Evolutionary conservation across 225 moss, liverwort and hornwort species (phyloP), one percentile per base, ranked within the genome.

Genomic region (Antitrichia curtipendula): DNA sequence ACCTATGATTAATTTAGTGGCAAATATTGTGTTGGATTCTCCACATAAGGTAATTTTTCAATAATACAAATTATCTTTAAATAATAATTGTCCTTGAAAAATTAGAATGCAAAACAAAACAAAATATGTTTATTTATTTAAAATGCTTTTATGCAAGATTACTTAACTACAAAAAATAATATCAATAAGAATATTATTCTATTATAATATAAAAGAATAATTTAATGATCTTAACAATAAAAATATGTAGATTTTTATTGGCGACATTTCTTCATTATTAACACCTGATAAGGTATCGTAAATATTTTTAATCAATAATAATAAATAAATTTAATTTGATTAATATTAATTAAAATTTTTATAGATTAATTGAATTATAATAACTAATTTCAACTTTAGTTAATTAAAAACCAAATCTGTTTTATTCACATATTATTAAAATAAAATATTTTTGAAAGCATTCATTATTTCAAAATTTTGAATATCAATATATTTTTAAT

Each of bases 241-340:
- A 14, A 50, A 41, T 9, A 32, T 82, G 75, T 53, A 96, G 96
- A 91, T 97, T 11, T 97, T 97, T 64, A 89, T 97, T 38, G 97
- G 97, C 69, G 88, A 95, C 22, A 95, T 97, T 53, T 92, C 97
- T 31, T 90, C 92, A 68, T 86, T 90, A 29, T 86, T 97, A 66
- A 92, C 94, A 40, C 89, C 93, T 4, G 90, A 97, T 49, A 96
- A 96, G 91, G 97, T 97, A 63, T 32, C 32, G 57, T 66, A 16
- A 58, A 54, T 54, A 23, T 19, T 41, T 9, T 7, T 13, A 40
- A 16, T 6, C 8, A 60, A 27, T 57, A 73, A 18, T 15, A 34
- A 23, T 45, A 31, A 20, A 3, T 28, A 9, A 20, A 6, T 21
- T 82, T 1, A 6, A 70, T 9, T 7, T 9, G 9, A 7, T 21